These are phyloP conservation scores for Stenogyne calaminthoides DNA, from an alignment of 305 asterid genomes.

Conservation along the genomic window DNA sequence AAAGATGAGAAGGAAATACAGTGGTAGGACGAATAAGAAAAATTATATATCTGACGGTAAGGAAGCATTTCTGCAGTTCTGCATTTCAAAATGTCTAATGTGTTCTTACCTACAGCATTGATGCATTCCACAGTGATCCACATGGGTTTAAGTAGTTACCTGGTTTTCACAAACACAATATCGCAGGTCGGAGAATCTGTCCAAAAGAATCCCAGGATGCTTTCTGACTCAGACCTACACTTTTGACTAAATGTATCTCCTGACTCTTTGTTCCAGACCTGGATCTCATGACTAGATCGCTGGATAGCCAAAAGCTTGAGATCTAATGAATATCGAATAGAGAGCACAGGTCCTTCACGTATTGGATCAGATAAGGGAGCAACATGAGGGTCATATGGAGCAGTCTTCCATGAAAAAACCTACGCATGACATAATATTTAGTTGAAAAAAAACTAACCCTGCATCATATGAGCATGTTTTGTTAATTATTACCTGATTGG, in stretches of 20 bases:
- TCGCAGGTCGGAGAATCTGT: constrained; percentile 79
- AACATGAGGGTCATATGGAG: constrained; percentile 70
- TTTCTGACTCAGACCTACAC: constrained; percentile 77
- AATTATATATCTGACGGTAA: neutral
- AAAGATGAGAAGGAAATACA: neutral
- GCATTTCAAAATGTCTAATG: neutral
- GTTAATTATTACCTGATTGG: constrained; percentile 64
- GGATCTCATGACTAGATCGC: constrained; percentile 79
- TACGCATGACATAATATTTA: constrained; percentile 36
- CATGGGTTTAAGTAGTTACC: constrained; percentile 47
- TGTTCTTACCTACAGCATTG: neutral
- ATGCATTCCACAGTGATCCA: constrained; percentile 4
- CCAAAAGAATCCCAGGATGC: constrained; percentile 93
- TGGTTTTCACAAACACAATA: constrained; percentile 83
- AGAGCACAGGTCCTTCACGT: constrained; percentile 79
- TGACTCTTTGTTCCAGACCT: constrained; percentile 73
- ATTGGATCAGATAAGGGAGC: constrained; percentile 70
- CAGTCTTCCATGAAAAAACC: constrained; percentile 86
- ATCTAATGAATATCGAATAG: constrained; percentile 83
- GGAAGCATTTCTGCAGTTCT: neutral
- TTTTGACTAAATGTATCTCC: constrained; percentile 63
- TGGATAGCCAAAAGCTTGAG: constrained; percentile 86
- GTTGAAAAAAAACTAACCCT: constrained; percentile 23
- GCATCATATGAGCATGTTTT: neutral
- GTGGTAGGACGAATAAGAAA: neutral